Conservation (phyloP, 441 rosid species). For the Eruca vesicaria region DNA sequence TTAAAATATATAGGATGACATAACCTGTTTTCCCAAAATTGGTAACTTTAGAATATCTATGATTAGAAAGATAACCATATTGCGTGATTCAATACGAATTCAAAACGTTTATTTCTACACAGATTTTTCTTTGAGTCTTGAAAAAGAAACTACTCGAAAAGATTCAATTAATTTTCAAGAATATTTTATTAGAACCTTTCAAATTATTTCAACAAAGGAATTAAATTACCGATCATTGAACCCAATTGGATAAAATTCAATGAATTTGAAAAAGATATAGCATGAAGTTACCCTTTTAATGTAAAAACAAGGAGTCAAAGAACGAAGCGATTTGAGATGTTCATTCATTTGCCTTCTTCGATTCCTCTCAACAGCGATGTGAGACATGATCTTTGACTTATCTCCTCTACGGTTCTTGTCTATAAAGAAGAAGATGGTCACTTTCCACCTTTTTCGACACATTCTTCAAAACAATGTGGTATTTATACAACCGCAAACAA, state of each 20-base stretch:
- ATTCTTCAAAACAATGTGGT: constrained; percentile 3
- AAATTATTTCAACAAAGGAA: background rate
- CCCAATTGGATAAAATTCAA: background rate
- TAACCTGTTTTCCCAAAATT: too few species aligned
- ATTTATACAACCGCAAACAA: constrained; percentile 38
- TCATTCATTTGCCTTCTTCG: constrained; percentile 95
- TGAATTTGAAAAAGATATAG: background rate
- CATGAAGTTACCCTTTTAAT: constrained; percentile 65
- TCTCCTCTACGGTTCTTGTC: background rate
- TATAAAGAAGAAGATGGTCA: constrained; percentile 18
- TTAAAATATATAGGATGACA: too few species aligned
- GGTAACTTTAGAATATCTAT: background rate
- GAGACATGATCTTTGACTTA: constrained; percentile 54
- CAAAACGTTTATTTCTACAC: background rate
- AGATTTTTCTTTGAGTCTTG: background rate
- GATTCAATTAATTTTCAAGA: background rate
- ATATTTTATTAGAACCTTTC: background rate
- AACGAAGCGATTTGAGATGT: constrained; percentile 80
- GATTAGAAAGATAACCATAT: background rate
- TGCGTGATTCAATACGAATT: background rate
- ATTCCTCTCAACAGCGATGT: constrained; percentile 87
- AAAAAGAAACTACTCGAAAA: background rate
- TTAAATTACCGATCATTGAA: background rate
- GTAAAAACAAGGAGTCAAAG: constrained; percentile 90
- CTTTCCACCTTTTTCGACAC: constrained; percentile 33